phyloP scores from a whole-genome alignment of 2,329 filamentous ascomycete species.

The Rutstroemia sydowiana region DNA sequence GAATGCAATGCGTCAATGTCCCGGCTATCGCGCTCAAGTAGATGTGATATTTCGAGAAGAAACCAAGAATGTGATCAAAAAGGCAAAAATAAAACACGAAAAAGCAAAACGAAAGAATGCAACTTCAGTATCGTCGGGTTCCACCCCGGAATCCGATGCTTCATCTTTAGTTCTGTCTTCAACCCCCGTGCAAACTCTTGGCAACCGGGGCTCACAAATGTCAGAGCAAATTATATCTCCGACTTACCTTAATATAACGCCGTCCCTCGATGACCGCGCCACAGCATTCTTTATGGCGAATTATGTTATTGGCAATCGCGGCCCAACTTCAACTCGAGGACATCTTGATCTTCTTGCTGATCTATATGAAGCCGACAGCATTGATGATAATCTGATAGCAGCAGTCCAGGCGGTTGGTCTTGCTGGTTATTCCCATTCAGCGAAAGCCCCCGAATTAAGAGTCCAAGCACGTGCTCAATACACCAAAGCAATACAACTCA shows the following conservation, averaged over 20 bases:
- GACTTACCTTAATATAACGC: slow-evolving; percentile 25
- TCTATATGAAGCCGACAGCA: slow-evolving; percentile 34
- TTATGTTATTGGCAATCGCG: slow-evolving; percentile 29
- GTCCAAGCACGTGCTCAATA: slow-evolving; percentile 44
- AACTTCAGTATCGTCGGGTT: not conserved
- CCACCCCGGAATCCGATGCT: not conserved
- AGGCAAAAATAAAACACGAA: slow-evolving; percentile 32
- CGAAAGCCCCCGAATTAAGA: slow-evolving; percentile 33
- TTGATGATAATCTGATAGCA: slow-evolving; percentile 40
- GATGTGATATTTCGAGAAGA: slow-evolving; percentile 53
- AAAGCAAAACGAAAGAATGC: not conserved
- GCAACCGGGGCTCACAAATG: not conserved
- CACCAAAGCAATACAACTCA: slow-evolving; percentile 42
- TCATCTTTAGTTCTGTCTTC: not conserved
- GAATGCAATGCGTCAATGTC: slow-evolving; percentile 44
- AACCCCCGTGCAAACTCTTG: not conserved
- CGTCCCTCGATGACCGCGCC: slow-evolving; percentile 25
- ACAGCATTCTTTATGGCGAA: slow-evolving; percentile 23
- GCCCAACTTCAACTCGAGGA: slow-evolving; percentile 39
- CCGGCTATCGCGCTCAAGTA: slow-evolving; percentile 47
- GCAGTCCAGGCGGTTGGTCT: slow-evolving; percentile 50
- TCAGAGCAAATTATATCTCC: not conserved
- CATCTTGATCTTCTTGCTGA: slow-evolving; percentile 48
- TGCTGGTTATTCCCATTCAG: slow-evolving; percentile 40
- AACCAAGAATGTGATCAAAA: slow-evolving; percentile 46